These are phyloP conservation scores for Penicillium sp. DNA, from an alignment of 2,329 filamentous ascomycete species.

Conservation along the genomic window DNA sequence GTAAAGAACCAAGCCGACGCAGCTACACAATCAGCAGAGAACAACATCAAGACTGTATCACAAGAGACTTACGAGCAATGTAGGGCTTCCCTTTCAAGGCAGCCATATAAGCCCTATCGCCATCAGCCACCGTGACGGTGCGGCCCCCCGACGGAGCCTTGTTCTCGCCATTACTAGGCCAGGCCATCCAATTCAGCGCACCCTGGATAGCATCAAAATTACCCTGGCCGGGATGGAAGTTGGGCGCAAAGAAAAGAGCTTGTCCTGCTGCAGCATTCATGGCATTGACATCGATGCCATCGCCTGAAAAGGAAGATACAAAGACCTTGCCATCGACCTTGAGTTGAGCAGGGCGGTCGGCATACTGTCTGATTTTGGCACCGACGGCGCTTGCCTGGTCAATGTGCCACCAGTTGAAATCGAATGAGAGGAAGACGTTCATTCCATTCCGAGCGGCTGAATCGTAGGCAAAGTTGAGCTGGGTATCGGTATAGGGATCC, in stretches of 20 bases:
- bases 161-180: conserved; percentile 44
- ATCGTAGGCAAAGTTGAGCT: conserved; percentile 48
- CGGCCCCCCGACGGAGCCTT: conserved; percentile 44
- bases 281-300: conserved; percentile 43
- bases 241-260: conserved; percentile 48
- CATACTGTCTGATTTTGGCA: conserved; percentile 46
- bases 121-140: conserved; percentile 40
- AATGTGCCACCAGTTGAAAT: conserved; percentile 49
- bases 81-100: conserved; percentile 43
- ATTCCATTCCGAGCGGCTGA: conserved; percentile 46
- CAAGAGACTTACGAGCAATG: conserved; percentile 41
- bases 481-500: conserved; percentile 42
- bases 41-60: not conserved
- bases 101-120: conserved; percentile 34
- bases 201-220: conserved; percentile 40
- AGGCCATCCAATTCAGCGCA: conserved; percentile 44
- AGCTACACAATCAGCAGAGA: conserved; percentile 21
- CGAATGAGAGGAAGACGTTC: conserved; percentile 55
- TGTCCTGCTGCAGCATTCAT: conserved; percentile 43
- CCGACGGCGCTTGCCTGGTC: conserved; percentile 41
- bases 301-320: conserved; percentile 51
- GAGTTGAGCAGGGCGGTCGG: conserved; percentile 44
- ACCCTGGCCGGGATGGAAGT: conserved; percentile 44
- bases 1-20: conserved; percentile 51
- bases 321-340: conserved; percentile 48